Evolutionary conservation across 2,329 filamentous ascomycete genomes (phyloP).

Genomic region (Alternaria panax): DNA sequence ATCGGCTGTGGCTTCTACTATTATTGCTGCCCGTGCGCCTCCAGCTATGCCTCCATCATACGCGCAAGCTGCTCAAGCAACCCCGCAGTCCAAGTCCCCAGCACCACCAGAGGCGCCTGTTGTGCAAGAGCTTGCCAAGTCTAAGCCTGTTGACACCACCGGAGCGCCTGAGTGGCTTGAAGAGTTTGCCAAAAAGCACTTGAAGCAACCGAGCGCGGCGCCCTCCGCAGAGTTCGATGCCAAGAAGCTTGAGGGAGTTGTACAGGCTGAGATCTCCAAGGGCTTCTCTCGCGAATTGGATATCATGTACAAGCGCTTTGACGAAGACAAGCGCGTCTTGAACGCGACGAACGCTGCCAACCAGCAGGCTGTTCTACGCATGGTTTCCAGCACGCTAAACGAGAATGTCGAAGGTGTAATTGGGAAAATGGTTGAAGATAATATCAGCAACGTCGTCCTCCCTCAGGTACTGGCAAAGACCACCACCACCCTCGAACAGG

Average conservation of each 20-base stretch:
- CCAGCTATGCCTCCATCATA: conserved; percentile 46
- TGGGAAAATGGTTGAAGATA: conserved; percentile 75
- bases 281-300: conserved; percentile 59
- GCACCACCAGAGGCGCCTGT: conserved; percentile 27
- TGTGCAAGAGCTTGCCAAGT: conserved; percentile 22
- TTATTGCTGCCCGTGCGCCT: conserved; percentile 27
- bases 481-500: conserved; percentile 72
- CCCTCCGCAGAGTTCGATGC: conserved; percentile 52
- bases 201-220: conserved; percentile 32
- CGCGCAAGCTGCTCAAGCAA: conserved; percentile 50
- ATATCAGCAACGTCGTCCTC: conserved; percentile 77
- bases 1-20: conserved; percentile 16
- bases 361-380: conserved; percentile 72
- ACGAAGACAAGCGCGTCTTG: conserved; percentile 72
- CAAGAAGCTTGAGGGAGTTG: conserved; percentile 60
- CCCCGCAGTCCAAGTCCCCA: conserved; percentile 41
- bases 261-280: conserved; percentile 59
- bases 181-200: conserved; percentile 41
- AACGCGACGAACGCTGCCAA: conserved; percentile 70
- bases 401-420: conserved; percentile 80
- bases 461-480: conserved; percentile 75
- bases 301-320: conserved; percentile 66
- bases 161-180: conserved; percentile 50
- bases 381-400: conserved; percentile 72
- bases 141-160: conserved; percentile 22